Evolutionary conservation across 1,284 basidiomycete species (phyloP), one percentile per base, ranked within the genome.

Genomic region (Melampsora occidentalis): DNA sequence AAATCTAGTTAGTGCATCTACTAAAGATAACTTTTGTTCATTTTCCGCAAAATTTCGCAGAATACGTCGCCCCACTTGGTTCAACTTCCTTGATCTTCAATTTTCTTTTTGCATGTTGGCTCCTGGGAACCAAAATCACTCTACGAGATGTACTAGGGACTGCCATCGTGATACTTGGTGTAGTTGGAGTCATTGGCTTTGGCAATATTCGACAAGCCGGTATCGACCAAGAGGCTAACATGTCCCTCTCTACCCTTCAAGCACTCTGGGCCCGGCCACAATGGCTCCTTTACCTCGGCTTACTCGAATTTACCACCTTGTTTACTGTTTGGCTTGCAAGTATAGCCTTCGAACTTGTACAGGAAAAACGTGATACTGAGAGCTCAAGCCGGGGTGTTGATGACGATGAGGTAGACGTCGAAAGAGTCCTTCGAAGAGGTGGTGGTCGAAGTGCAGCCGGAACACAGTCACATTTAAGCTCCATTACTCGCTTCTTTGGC

Each of bases 221-320:
- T 14, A 78, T 80, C 48, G 80, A 82, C 77, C 70, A 79, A 48
- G 81, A 81, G 59, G 68, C 76, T 3, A 81, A 81, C 68, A 73
- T 80, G 61, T 72, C 72, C 28, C 80, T 82, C 33, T 79, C 78
- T 33, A 70, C 90, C 78, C 86, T 97, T 63, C 90, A 91, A 22
- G 84, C 86, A 66, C 87, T 96, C 48, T 97, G 94, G 94, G 86
- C 88, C 1, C 88, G 94, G 66, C 85, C 87, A 14, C 89, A 91
- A 79, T 97, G 94, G 94, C 87, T 97, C 12, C 86, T 86, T n/a
- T 96, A 89, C 85, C 93, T 96, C 85, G 87, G 92, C 82, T 82
- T 88, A 83, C 90, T 94, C 87, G 83, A 89, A 5, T 83, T 89
- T 67, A 86, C 89, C n/a, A 88, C 93, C 69, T 82, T 88, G 59